These are phyloP conservation scores for Tylopilus sp. DNA, from an alignment of 768 basidiomycete genomes.

Conservation along the genomic window DNA sequence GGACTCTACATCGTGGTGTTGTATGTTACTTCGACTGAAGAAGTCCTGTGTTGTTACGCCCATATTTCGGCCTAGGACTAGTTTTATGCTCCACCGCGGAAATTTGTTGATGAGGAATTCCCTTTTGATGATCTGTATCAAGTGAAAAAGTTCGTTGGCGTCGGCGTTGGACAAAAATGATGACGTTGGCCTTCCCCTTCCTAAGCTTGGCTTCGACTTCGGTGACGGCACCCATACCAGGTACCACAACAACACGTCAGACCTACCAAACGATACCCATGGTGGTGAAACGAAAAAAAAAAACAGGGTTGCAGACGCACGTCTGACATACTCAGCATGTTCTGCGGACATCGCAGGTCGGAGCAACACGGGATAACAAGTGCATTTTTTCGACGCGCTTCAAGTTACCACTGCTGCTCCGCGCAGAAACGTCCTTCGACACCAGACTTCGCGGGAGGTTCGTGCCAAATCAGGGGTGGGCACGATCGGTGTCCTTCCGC, in stretches of 20 bases:
- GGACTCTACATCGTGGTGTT: too few species aligned
- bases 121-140: neutral
- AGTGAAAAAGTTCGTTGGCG: neutral
- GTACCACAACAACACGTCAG: neutral
- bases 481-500: too few species aligned
- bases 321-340: neutral
- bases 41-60: conserved; percentile 16
- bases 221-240: neutral
- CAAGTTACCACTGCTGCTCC: too few species aligned
- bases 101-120: neutral
- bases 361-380: neutral
- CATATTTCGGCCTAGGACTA: neutral
- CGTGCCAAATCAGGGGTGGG: too few species aligned
- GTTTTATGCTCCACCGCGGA: neutral
- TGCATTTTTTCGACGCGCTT: too few species aligned
- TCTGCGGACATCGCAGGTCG: neutral
- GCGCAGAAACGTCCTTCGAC: too few species aligned
- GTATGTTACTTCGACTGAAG: conserved; percentile 5
- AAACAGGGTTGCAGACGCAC: neutral
- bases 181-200: neutral
- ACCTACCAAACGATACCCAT: neutral
- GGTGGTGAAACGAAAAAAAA: conserved; percentile 1
- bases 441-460: too few species aligned
- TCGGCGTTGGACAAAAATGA: neutral
- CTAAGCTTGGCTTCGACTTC: neutral